Evolutionary conservation across 1,284 basidiomycete species (phyloP).

Genomic region (Leccinum variabile): DNA sequence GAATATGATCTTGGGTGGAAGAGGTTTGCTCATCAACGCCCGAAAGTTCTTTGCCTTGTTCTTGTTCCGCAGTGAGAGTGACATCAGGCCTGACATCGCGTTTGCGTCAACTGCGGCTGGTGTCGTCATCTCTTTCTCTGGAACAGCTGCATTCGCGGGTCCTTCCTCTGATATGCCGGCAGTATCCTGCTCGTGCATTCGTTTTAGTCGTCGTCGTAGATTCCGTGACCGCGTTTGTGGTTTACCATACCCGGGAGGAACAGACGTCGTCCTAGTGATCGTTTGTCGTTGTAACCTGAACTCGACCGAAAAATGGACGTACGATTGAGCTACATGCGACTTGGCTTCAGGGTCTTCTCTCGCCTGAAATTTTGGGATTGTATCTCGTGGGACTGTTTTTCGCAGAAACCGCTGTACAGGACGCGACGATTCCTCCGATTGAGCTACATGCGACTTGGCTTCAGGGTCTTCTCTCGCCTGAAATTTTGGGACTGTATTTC

Average conservation of each 20-base stretch:
- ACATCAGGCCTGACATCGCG: conserved; percentile 10
- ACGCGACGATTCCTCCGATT: conserved; percentile 6
- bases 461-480: background rate
- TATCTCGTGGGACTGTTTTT: too few species aligned
- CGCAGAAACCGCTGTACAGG: too few species aligned
- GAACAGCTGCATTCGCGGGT: conserved; percentile 37
- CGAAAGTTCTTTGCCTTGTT: conserved; percentile 73
- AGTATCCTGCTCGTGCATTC: conserved; percentile 35
- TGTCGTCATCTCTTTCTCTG: conserved; percentile 20
- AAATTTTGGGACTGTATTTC: too few species aligned
- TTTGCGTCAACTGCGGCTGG: background rate
- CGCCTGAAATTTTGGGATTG: background rate
- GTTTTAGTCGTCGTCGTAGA: conserved; percentile 56
- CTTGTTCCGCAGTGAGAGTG: conserved; percentile 62
- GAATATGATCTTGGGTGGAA: conserved; percentile 64
- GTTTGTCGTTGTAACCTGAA: background rate
- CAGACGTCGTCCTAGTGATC: conserved; percentile 22
- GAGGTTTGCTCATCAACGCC: conserved; percentile 45
- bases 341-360: background rate
- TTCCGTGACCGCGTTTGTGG: conserved; percentile 66
- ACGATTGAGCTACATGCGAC: conserved; percentile 7
- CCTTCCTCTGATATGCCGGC: conserved; percentile 1
- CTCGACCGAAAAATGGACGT: background rate
- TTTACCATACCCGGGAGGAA: conserved; percentile 68
- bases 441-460: background rate